Conservation (phyloP, 345 rosid genomes). For the Lepidium aucheri region DNA sequence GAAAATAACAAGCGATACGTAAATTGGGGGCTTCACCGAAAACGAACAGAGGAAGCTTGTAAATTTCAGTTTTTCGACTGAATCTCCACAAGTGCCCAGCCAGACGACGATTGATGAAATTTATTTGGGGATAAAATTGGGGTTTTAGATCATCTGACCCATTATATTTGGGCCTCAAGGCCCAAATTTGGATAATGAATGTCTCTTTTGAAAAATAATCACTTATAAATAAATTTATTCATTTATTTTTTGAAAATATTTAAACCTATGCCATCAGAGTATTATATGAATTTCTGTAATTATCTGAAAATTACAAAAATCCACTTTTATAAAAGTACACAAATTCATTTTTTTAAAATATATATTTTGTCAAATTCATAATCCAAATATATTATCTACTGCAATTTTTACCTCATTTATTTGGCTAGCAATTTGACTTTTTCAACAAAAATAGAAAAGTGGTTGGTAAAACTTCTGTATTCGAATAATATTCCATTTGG, state of each 20-base stretch:
- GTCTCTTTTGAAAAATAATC: too few species aligned
- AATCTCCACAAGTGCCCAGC: neutral
- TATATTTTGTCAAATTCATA: too few species aligned
- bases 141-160: neutral
- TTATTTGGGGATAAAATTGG: neutral
- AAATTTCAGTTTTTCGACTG: constrained; percentile 7
- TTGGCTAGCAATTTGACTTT: neutral
- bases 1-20: neutral
- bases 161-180: too few species aligned
- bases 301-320: neutral
- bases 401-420: neutral
- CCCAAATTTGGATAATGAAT: too few species aligned
- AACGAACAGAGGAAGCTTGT: neutral
- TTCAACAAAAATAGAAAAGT: neutral
- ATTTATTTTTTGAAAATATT: too few species aligned
- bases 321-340: neutral
- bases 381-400: too few species aligned
- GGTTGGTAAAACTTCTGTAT: neutral
- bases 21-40: neutral
- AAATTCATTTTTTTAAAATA: too few species aligned
- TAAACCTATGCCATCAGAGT: too few species aligned
- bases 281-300: neutral
- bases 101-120: neutral
- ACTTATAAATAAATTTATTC: too few species aligned
- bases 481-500: neutral